Evolutionary conservation across 2,329 filamentous ascomycete species (phyloP).

Genomic region (Ophiocordyceps camponoti-saundersi): DNA sequence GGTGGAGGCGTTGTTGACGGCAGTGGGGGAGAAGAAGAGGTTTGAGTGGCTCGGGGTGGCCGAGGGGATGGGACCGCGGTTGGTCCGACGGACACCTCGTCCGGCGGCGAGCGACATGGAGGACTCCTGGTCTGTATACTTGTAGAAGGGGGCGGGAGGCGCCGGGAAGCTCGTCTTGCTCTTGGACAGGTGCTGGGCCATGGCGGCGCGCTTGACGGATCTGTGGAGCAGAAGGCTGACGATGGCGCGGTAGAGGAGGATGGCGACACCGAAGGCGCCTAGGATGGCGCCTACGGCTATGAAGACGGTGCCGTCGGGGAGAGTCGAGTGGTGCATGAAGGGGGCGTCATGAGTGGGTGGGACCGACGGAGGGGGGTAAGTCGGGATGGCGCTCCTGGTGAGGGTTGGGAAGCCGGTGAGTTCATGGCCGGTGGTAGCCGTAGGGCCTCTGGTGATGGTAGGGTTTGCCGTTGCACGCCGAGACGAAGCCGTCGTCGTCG

Average conservation of each 20-base stretch:
- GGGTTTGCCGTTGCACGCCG: not conserved
- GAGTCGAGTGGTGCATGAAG: conserved; percentile 74
- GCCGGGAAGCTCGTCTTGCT: conserved; percentile 49
- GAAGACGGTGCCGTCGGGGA: conserved; percentile 90
- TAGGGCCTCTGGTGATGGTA: conserved; percentile 7
- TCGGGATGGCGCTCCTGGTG: conserved; percentile 23
- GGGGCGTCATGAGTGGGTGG: conserved; percentile 74
- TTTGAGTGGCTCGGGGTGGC: conserved; percentile 46
- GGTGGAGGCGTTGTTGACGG: conserved; percentile 41
- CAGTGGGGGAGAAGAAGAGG: conserved; percentile 92
- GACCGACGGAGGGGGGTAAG: conserved; percentile 57
- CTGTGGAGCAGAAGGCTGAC: conserved; percentile 85
- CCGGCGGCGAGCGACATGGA: conserved; percentile 31
- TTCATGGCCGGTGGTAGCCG: conserved; percentile 6
- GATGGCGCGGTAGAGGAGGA: conserved; percentile 75
- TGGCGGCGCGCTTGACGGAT: conserved; percentile 73
- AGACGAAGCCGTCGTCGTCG: not conserved
- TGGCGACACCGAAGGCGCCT: conserved; percentile 63
- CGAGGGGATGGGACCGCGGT: conserved; percentile 33
- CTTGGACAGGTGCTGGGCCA: conserved; percentile 52
- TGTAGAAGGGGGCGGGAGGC: conserved; percentile 44
- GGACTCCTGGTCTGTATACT: conserved; percentile 42
- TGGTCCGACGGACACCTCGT: conserved; percentile 33
- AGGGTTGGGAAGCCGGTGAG: conserved; percentile 23
- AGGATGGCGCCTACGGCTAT: conserved; percentile 84